Base-by-base conservation (phyloP, 495 filamentous ascomycete genomes). In the Xylaria intraflava region DNA sequence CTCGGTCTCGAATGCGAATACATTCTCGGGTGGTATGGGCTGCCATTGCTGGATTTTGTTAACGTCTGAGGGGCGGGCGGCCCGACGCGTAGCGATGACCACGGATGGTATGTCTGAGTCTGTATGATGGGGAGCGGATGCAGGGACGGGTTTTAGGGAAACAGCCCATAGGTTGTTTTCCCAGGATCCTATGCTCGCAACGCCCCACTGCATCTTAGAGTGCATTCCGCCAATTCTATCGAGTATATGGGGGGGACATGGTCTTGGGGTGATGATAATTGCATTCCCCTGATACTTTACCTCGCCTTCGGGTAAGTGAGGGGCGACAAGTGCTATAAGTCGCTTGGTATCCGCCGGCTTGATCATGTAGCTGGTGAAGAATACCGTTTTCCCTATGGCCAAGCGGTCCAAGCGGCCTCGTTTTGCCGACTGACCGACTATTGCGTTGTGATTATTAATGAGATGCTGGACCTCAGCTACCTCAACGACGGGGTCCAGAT, bases 311-410 rank as follows among this genome's bases (percentile, higher is more conserved):
- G 74, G 65, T 60, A 77, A 77, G 20, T 78, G 70, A 6, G 86
- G 84, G 16, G 81, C 71, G 40, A 87, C 73, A 45, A 90, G 79
- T 2, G 76, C 74, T 42, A 89, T 78, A 17, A 98, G 72, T 41
- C 78, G 78, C 53, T 84, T 78, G 4, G 86, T 85, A 61, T 89
- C 86, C 26, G 78, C 64, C 40, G 79, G 72, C 22, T 79, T 76
- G 63, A 98, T 83, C 57, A 96, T 76, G 70, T 97, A 97, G 35
- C 89, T 91, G n/a, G 92, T 96, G 74, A 88, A 97, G 72, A 92
- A 89, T 44, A 96, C 83, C 11, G 83, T 87, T 55, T 89, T 89
- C 67, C 85, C 90, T 65, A 98, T 90, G 46, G 80, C 71, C 40
- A 90, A 64, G 60, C 75, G 77, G 36, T 70, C 64, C 35, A 49